These are phyloP conservation scores for Chaetomium olivaceum DNA, from an alignment of 2,329 filamentous ascomycete species.

Conservation along the genomic window DNA sequence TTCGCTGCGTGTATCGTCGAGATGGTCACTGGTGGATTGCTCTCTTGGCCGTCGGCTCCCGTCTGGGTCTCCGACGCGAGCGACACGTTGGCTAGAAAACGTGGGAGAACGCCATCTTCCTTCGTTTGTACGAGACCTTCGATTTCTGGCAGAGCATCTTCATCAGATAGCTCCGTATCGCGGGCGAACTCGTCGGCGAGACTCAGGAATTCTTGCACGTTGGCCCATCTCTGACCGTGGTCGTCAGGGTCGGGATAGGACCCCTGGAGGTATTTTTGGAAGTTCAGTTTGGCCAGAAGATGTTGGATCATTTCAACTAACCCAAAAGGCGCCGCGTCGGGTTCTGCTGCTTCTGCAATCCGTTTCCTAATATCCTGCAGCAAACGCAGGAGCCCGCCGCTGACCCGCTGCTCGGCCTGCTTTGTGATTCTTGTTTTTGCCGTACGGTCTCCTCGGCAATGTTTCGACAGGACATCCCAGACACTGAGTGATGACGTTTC, in stretches of 20 bases:
- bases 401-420: slow-evolving; percentile 55
- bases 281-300: slow-evolving; percentile 65
- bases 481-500: slow-evolving; percentile 68
- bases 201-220: slow-evolving; percentile 82
- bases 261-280: slow-evolving; percentile 71
- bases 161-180: slow-evolving; percentile 46
- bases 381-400: slow-evolving; percentile 49
- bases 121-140: slow-evolving; percentile 69
- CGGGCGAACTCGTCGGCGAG: slow-evolving; percentile 72
- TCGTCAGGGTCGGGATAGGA: slow-evolving; percentile 72
- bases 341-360: slow-evolving; percentile 35
- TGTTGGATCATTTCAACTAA: slow-evolving; percentile 54
- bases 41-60: slow-evolving; percentile 57
- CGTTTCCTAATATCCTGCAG: slow-evolving; percentile 43
- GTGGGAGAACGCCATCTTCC: slow-evolving; percentile 65
- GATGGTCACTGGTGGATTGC: slow-evolving; percentile 72
- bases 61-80: slow-evolving; percentile 78
- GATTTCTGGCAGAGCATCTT: slow-evolving; percentile 64
- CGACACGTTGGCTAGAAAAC: slow-evolving; percentile 86
- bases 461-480: slow-evolving; percentile 68
- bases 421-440: slow-evolving; percentile 53
- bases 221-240: slow-evolving; percentile 78
- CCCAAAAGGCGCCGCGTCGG: slow-evolving; percentile 36
- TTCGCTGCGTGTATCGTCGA: slow-evolving; percentile 97
- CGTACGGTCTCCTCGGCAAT: slow-evolving; percentile 52